Percentiles rank a stretch among this genome's conserved stretches.
Evolutionary conservation across 75 land plant genomes (phyloP).

Genomic region (Isoetes taiwanensis): DNA sequence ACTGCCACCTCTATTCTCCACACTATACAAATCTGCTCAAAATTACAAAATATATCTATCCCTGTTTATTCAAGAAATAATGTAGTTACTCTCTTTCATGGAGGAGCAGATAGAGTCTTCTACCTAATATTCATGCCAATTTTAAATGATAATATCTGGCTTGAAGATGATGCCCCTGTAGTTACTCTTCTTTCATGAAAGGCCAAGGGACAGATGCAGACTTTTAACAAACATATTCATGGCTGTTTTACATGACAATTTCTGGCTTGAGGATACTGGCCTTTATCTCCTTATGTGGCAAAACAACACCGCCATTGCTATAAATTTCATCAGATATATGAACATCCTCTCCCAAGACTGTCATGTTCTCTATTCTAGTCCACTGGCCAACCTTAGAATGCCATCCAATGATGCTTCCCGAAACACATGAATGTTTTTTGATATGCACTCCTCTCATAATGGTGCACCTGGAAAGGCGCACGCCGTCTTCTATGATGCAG

Average conservation of each 20-base stretch:
- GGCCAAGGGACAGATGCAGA: no score
- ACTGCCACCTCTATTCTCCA: no score
- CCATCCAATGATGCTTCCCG: slow-evolving; percentile 89
- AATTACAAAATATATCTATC: no score
- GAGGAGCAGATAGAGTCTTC: no score
- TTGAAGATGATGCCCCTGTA: no score
- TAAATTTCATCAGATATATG: slow-evolving; percentile 78
- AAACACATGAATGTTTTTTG: slow-evolving; percentile 84
- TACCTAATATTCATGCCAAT: no score
- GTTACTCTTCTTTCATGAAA: no score
- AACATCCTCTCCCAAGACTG: slow-evolving; percentile 86
- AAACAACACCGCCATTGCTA: slow-evolving; percentile 81
- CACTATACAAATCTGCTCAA: no score
- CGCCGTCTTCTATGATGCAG: slow-evolving; percentile 72
- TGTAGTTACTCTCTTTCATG: no score
- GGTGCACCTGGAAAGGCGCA: slow-evolving; percentile 80
- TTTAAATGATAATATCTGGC: no score
- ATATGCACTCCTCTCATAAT: slow-evolving; percentile 81
- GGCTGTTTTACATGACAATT: slow-evolving; percentile 75
- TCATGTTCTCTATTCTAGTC: slow-evolving; percentile 90
- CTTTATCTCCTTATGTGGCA: slow-evolving; percentile 92
- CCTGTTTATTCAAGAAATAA: no score
- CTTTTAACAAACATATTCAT: no score
- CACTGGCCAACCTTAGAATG: slow-evolving; percentile 90
- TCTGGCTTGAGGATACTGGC: slow-evolving; percentile 75